A percentile compares a stretch with the other conserved stretches of the same genome.
phyloP scores from a whole-genome alignment of 371 early-diverging fungal genomes.

The Mucor sp. region DNA sequence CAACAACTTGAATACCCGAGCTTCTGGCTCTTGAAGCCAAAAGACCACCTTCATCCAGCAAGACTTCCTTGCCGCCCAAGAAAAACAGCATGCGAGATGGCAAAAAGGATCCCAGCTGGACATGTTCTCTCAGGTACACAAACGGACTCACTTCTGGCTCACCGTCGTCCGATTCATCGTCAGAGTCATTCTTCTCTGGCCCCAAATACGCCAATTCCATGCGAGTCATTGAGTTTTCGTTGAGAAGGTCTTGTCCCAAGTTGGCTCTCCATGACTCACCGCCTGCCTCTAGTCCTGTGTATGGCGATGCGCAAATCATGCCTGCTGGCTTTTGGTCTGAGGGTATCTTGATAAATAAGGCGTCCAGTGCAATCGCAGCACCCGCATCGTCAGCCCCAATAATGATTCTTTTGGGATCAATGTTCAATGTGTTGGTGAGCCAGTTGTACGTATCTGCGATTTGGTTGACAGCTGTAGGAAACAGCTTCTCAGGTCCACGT shows the following conservation, averaged over 20 bases:
- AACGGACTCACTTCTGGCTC: constrained; percentile 10
- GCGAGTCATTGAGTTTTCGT: constrained; percentile 30
- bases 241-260: constrained; percentile 31
- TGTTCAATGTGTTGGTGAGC: constrained; percentile 26
- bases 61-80: constrained; percentile 48
- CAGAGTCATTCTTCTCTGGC: constrained; percentile 20
- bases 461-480: constrained; percentile 39
- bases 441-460: constrained; percentile 33
- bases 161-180: constrained; percentile 8
- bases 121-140: constrained; percentile 10
- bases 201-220: constrained; percentile 43
- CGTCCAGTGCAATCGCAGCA: constrained; percentile 37
- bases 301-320: constrained; percentile 45
- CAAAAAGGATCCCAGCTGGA: constrained; percentile 23
- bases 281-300: constrained; percentile 47
- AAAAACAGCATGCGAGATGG: constrained; percentile 33
- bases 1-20: constrained; percentile 32
- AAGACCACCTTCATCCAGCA: constrained; percentile 43
- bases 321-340: constrained; percentile 25
- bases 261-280: constrained; percentile 45
- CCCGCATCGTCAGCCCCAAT: constrained; percentile 44
- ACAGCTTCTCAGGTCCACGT: constrained; percentile 28
- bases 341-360: constrained; percentile 26
- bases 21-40: constrained; percentile 36
- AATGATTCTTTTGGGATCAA: constrained; percentile 25